Evolutionary conservation across 495 filamentous ascomycete species (phyloP).

Genomic region (Xylaria acuta): DNA sequence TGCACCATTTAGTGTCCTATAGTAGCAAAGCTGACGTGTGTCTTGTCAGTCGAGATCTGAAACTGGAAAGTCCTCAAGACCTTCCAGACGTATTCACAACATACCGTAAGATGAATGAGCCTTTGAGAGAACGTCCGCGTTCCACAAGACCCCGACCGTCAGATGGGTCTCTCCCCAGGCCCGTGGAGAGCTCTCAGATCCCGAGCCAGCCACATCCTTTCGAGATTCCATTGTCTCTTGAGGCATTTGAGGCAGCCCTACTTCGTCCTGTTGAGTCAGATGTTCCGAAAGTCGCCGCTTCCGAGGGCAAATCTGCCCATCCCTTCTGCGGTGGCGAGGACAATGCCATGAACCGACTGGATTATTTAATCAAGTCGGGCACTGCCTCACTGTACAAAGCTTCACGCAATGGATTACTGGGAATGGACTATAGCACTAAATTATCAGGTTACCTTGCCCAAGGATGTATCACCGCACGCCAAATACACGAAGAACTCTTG

Average conservation of each 20-base stretch:
- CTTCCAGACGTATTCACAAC: conserved; percentile 72
- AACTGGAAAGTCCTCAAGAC: conserved; percentile 52
- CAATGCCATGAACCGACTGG: conserved; percentile 58
- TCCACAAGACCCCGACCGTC: conserved; percentile 51
- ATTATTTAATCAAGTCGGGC: conserved; percentile 64
- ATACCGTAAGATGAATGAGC: conserved; percentile 70
- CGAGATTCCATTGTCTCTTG: conserved; percentile 58
- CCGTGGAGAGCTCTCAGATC: conserved; percentile 52
- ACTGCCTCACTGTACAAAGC: conserved; percentile 65
- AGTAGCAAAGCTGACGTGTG: not conserved
- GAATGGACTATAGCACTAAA: conserved; percentile 72
- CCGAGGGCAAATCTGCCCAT: conserved; percentile 60
- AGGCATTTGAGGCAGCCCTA: conserved; percentile 57
- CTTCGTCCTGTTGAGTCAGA: conserved; percentile 55
- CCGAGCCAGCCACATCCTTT: conserved; percentile 65
- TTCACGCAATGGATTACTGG: conserved; percentile 71
- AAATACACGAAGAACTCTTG: conserved; percentile 66
- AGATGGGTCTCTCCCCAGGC: conserved; percentile 55
- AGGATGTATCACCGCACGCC: conserved; percentile 70
- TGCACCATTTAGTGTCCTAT: conserved; percentile 25
- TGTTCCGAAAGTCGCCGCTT: conserved; percentile 48
- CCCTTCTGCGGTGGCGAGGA: conserved; percentile 73
- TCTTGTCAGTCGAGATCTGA: conserved; percentile 60
- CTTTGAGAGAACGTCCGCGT: conserved; percentile 65
- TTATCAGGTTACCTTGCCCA: conserved; percentile 71